Percentiles rank a stretch among this genome's conserved stretches.
Conservation (phyloP, 768 basidiomycete species). For the Lyophyllum atratum region DNA sequence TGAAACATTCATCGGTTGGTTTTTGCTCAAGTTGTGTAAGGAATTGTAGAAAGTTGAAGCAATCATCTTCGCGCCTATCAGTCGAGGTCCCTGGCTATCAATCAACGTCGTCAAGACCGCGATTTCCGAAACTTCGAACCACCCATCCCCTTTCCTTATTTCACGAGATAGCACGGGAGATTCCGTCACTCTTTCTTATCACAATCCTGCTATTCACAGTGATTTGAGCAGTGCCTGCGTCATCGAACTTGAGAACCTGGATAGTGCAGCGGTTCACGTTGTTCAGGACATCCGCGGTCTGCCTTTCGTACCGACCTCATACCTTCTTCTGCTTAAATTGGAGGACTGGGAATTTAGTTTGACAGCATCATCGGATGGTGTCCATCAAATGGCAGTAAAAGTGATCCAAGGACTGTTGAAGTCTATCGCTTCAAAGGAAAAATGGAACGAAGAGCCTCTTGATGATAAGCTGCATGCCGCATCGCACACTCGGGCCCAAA, state of each 20-base stretch:
- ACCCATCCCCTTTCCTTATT: slow-evolving; percentile 2
- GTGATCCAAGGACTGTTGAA: slow-evolving; percentile 2
- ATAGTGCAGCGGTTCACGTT: not conserved
- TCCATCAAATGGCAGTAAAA: not conserved
- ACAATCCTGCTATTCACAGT: not conserved
- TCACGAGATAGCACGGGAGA: not conserved
- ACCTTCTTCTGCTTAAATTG: slow-evolving; percentile 9
- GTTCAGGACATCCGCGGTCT: slow-evolving; percentile 2
- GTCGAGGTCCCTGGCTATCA: not conserved
- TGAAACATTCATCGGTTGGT: too few species aligned
- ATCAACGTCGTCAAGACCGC: slow-evolving; percentile 4
- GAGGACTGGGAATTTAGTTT: slow-evolving; percentile 4
- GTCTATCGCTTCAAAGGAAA: not conserved
- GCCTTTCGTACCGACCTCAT: slow-evolving; percentile 7
- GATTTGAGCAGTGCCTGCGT: not conserved
- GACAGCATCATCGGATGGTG: too few species aligned
- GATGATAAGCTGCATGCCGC: not conserved
- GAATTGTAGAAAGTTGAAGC: slow-evolving; percentile 10
- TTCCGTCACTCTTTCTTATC: not conserved
- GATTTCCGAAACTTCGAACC: slow-evolving; percentile 2
- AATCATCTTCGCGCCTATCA: slow-evolving; percentile 2
- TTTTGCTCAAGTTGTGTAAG: too few species aligned
- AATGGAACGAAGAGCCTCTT: not conserved
- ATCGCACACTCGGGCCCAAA: not conserved
- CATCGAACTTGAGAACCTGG: slow-evolving; percentile 1